phyloP scores from a whole-genome alignment of 345 rosid genomes.

The Bruguiera gymnorhiza region DNA sequence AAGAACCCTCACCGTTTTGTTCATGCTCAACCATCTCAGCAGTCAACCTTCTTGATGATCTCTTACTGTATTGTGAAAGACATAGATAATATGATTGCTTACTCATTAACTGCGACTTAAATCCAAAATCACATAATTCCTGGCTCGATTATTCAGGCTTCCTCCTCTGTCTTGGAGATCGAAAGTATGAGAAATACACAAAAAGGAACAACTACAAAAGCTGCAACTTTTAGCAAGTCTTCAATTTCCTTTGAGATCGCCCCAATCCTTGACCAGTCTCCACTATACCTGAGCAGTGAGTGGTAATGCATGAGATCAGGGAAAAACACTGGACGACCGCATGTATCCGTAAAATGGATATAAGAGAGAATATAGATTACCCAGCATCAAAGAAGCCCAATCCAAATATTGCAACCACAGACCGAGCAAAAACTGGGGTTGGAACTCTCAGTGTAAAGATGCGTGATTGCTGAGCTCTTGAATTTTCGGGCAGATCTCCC shows the following conservation, averaged over 20 bases:
- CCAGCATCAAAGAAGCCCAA: conserved; percentile 85
- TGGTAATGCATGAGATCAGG: background rate
- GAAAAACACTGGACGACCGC: no score
- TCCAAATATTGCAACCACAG: conserved; percentile 49
- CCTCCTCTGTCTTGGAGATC: conserved; percentile 32
- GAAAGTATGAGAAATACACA: conserved; percentile 49
- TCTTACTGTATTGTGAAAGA: no score
- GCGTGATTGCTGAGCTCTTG: conserved; percentile 6
- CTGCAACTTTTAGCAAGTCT: conserved; percentile 58
- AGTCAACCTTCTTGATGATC: no score
- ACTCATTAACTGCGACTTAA: background rate
- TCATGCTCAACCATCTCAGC: no score
- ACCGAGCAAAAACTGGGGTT: conserved; percentile 24
- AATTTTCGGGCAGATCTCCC: conserved; percentile 25
- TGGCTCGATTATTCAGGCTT: conserved; percentile 9
- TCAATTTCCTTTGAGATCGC: conserved; percentile 68
- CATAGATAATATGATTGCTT: background rate
- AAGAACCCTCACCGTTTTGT: no score
- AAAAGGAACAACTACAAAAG: conserved; percentile 66
- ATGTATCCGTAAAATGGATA: background rate
- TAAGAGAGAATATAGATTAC: conserved; percentile 21
- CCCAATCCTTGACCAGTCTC: conserved; percentile 95
- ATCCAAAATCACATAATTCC: background rate
- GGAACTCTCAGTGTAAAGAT: conserved; percentile 9
- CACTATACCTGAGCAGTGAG: conserved; percentile 57